These are phyloP conservation scores for Curvularia sp. DNA, from an alignment of 2,329 filamentous ascomycete species.

Conservation along the genomic window DNA sequence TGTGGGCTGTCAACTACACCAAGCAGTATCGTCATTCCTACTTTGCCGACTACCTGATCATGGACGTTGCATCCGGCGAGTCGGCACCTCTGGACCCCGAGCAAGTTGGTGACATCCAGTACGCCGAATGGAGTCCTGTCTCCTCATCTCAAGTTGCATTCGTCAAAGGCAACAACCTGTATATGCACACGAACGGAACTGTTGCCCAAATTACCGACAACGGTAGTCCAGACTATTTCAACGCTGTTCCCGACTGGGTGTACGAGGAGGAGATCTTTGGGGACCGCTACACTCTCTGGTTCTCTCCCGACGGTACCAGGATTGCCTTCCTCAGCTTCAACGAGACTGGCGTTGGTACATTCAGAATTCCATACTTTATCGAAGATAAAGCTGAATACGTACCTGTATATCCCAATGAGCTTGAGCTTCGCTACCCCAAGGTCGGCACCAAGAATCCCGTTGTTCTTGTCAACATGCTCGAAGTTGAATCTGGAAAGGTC, in stretches of 20 bases:
- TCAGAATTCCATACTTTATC: constrained; percentile 72
- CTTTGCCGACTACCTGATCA: constrained; percentile 70
- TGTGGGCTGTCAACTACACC: constrained; percentile 71
- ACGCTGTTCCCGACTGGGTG: constrained; percentile 69
- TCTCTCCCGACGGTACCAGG: constrained; percentile 63
- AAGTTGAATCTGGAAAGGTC: constrained; percentile 58
- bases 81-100: constrained; percentile 64
- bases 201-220: constrained; percentile 66
- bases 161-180: constrained; percentile 71
- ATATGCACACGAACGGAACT: constrained; percentile 63
- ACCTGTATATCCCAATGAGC: constrained; percentile 67
- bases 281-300: constrained; percentile 62
- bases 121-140: constrained; percentile 66
- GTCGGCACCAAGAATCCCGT: constrained; percentile 72
- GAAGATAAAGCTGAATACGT: constrained; percentile 61
- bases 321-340: constrained; percentile 66
- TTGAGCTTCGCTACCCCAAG: constrained; percentile 73
- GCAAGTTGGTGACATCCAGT: constrained; percentile 71
- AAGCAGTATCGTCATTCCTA: constrained; percentile 74
- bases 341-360: constrained; percentile 72
- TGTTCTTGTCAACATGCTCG: constrained; percentile 66
- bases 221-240: constrained; percentile 68
- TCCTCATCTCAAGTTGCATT: constrained; percentile 68
- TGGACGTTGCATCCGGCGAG: constrained; percentile 66
- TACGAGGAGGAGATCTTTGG: constrained; percentile 67